A percentile compares a stretch with the other conserved stretches of the same genome.
These are phyloP conservation scores for Fusarium nematophilum DNA, from an alignment of 2,329 filamentous ascomycete genomes.

Conservation along the genomic window DNA sequence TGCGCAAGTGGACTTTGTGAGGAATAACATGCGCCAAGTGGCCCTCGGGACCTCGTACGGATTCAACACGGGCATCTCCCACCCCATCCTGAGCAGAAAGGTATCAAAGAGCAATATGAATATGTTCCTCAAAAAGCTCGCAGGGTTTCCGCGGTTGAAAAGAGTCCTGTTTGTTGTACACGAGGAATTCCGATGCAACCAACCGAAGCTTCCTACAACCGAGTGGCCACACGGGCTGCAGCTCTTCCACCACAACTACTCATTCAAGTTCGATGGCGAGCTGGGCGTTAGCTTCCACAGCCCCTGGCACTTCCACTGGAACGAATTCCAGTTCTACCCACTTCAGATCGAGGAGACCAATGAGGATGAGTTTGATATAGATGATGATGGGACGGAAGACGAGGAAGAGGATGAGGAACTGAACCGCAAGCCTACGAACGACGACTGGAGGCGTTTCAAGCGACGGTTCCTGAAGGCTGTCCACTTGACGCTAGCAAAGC, in stretches of 20 bases:
- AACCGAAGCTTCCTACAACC: slow-evolving; percentile 1
- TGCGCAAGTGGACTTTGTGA: slow-evolving; percentile 29
- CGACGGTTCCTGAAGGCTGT: slow-evolving; percentile 31
- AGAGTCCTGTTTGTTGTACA: slow-evolving; percentile 34
- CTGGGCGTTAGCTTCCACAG: slow-evolving; percentile 5
- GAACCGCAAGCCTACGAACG: slow-evolving; percentile 34
- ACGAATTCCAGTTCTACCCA: slow-evolving; percentile 26
- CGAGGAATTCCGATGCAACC: slow-evolving; percentile 29
- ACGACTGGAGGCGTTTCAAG: slow-evolving; percentile 36
- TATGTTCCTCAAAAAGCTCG: slow-evolving; percentile 32
- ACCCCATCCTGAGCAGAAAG: slow-evolving; percentile 32
- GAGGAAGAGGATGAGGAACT: slow-evolving; percentile 32
- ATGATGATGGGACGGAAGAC: slow-evolving; percentile 1
- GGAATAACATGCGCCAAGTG: slow-evolving; percentile 29
- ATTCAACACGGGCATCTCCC: slow-evolving; percentile 35
- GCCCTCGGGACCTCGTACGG: slow-evolving; percentile 37
- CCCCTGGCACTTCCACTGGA: slow-evolving; percentile 22
- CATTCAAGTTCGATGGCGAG: slow-evolving; percentile 20
- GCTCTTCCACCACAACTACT: slow-evolving; percentile 25
- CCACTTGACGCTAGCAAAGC: slow-evolving; percentile 15
- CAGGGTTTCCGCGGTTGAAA: slow-evolving; percentile 18
- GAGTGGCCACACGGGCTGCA: slow-evolving; percentile 25
- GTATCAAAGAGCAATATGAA: slow-evolving; percentile 35
- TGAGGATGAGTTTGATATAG: slow-evolving; percentile 10
- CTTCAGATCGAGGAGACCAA: slow-evolving; percentile 15